Evolutionary conservation across 2,329 filamentous ascomycete species (phyloP).

Genomic region (Plectosphaerella plurivora): DNA sequence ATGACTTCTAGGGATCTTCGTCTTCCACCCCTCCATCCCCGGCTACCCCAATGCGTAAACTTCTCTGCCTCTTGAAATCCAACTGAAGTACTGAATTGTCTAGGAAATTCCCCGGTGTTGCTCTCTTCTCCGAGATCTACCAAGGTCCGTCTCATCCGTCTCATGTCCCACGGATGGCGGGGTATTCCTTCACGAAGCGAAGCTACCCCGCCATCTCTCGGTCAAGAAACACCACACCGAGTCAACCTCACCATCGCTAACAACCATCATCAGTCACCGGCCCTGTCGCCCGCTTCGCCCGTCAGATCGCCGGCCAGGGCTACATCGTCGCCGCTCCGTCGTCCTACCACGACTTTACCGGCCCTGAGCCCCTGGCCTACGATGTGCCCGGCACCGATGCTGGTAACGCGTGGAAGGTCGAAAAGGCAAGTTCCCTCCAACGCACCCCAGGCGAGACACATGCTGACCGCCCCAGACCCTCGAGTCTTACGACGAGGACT

Average conservation of each 20-base stretch:
- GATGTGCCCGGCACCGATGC: constrained; percentile 82
- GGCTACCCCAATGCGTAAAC: constrained; percentile 79
- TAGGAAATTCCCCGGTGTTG: constrained; percentile 75
- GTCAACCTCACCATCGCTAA: background rate
- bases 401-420: constrained; percentile 82
- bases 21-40: constrained; percentile 81
- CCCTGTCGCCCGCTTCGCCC: constrained; percentile 81
- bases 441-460: too few species aligned
- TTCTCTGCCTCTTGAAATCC: too few species aligned
- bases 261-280: constrained; percentile 64
- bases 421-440: constrained; percentile 50
- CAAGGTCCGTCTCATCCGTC: constrained; percentile 60
- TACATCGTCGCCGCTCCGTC: constrained; percentile 91
- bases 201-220: constrained; percentile 4
- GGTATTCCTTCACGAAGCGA: background rate
- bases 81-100: background rate
- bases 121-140: constrained; percentile 91
- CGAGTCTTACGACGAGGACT: constrained; percentile 80
- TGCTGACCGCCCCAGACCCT: constrained; percentile 47
- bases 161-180: constrained; percentile 3
- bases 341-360: constrained; percentile 90
- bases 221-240: constrained; percentile 2
- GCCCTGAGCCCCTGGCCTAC: constrained; percentile 78
- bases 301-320: constrained; percentile 87
- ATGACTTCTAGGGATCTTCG: constrained; percentile 64